phyloP scores from a whole-genome alignment of 768 basidiomycete species.

The Auriscalpium orientale region DNA sequence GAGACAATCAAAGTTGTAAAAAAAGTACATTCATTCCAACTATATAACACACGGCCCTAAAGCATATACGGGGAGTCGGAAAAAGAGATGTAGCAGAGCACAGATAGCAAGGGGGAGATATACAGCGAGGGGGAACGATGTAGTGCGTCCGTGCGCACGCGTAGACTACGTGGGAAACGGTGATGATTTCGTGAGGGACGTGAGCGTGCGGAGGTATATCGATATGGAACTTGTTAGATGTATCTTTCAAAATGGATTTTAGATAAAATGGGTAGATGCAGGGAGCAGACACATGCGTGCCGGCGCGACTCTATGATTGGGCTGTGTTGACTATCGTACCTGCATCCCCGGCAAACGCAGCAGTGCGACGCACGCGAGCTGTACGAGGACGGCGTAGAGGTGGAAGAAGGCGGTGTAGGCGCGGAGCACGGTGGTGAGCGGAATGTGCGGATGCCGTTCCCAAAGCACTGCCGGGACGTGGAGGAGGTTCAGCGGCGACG shows the following conservation, averaged over 20 bases:
- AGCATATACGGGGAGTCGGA: background rate
- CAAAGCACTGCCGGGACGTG: too few relatives aligned
- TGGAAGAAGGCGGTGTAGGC: conserved; percentile 8
- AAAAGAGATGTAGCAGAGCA: background rate
- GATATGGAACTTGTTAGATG: too few relatives aligned
- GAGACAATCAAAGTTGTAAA: background rate
- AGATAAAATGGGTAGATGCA: background rate
- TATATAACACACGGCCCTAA: background rate
- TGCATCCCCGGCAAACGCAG: conserved; percentile 1
- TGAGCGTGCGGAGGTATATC: background rate
- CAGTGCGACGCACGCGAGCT: conserved; percentile 5
- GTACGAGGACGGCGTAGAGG: conserved; percentile 8
- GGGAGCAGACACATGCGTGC: background rate
- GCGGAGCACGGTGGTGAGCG: conserved; percentile 5
- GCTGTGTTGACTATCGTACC: too few relatives aligned
- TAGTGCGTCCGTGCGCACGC: background rate
- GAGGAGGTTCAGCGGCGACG: background rate
- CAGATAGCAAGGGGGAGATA: background rate
- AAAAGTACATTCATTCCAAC: background rate
- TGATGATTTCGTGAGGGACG: background rate
- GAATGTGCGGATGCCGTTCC: background rate
- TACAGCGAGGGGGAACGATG: background rate
- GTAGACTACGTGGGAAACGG: background rate
- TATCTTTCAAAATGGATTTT: too few relatives aligned
- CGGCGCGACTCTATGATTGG: background rate